Conservation (phyloP, 2,329 filamentous ascomycete species). For the Arthrinium phaeospermum region DNA sequence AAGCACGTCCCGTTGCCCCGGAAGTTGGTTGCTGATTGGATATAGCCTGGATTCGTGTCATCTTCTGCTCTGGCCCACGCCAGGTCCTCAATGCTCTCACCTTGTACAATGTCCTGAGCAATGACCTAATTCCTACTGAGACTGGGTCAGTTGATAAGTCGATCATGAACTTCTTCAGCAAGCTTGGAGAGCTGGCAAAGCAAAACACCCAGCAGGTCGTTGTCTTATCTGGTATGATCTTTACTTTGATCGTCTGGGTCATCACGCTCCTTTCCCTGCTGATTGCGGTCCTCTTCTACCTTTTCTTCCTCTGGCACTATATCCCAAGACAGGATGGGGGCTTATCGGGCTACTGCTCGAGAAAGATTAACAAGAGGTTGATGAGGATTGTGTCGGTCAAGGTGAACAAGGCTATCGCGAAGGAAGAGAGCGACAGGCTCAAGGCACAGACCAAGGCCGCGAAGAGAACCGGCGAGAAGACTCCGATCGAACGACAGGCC, state of each 20-base stretch:
- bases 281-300: slow-evolving; percentile 77
- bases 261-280: slow-evolving; percentile 78
- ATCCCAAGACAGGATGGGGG: slow-evolving; percentile 83
- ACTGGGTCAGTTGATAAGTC: slow-evolving; percentile 62
- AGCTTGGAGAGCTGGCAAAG: slow-evolving; percentile 75
- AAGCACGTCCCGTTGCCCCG: not conserved
- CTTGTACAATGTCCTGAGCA: slow-evolving; percentile 80
- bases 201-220: slow-evolving; percentile 79
- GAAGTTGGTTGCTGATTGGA: slow-evolving; percentile 28
- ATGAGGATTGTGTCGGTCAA: slow-evolving; percentile 84
- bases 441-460: slow-evolving; percentile 57
- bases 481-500: slow-evolving; percentile 60
- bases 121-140: slow-evolving; percentile 69
- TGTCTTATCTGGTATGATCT: slow-evolving; percentile 89
- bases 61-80: slow-evolving; percentile 90
- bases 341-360: slow-evolving; percentile 83
- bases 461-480: slow-evolving; percentile 60
- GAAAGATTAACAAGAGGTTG: slow-evolving; percentile 87
- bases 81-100: slow-evolving; percentile 91
- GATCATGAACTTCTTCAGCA: slow-evolving; percentile 80
- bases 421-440: slow-evolving; percentile 69
- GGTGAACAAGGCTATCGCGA: slow-evolving; percentile 85
- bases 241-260: slow-evolving; percentile 88
- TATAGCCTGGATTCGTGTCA: slow-evolving; percentile 81
- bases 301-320: slow-evolving; percentile 91